These are phyloP conservation scores for Cercospora nicotianae DNA, from an alignment of 2,329 filamentous ascomycete species.

Conservation along the genomic window DNA sequence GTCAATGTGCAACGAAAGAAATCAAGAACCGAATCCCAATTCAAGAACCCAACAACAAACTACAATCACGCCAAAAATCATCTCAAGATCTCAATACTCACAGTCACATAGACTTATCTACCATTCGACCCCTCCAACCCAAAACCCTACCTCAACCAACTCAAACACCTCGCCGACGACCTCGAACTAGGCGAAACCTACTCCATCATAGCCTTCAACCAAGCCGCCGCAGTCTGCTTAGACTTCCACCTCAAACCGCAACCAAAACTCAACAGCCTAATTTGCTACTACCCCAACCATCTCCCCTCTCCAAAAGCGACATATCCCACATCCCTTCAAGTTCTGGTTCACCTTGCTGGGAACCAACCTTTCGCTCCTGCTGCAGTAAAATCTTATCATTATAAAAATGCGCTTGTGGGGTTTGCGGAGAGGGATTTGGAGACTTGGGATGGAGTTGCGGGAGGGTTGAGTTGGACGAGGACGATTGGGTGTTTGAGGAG, in stretches of 20 bases:
- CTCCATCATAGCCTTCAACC: slow-evolving; percentile 43
- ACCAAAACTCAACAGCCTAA: slow-evolving; percentile 42
- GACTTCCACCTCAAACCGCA: slow-evolving; percentile 44
- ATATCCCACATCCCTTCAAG: slow-evolving; percentile 42
- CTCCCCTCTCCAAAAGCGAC: slow-evolving; percentile 42
- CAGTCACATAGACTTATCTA: slow-evolving; percentile 35
- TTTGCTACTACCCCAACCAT: slow-evolving; percentile 46
- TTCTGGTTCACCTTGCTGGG: slow-evolving; percentile 45
- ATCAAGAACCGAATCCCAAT: too few species aligned
- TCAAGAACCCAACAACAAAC: too few species aligned
- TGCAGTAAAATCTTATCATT: slow-evolving; percentile 43
- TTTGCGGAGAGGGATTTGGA: slow-evolving; percentile 46
- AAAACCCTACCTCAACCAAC: slow-evolving; percentile 36
- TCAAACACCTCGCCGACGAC: slow-evolving; percentile 42
- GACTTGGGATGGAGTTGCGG: slow-evolving; percentile 44
- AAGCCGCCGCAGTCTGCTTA: slow-evolving; percentile 45
- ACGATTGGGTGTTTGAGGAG: slow-evolving; percentile 41
- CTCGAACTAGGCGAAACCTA: slow-evolving; percentile 39
- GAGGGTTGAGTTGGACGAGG: slow-evolving; percentile 46
- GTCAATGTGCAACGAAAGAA: not conserved
- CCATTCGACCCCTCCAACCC: slow-evolving; percentile 27
- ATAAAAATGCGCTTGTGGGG: slow-evolving; percentile 40
- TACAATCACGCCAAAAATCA: not conserved
- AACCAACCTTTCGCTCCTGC: slow-evolving; percentile 41
- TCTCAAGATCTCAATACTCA: not conserved